phyloP scores from a whole-genome alignment of 768 basidiomycete genomes.

The Panellus pusillus region DNA sequence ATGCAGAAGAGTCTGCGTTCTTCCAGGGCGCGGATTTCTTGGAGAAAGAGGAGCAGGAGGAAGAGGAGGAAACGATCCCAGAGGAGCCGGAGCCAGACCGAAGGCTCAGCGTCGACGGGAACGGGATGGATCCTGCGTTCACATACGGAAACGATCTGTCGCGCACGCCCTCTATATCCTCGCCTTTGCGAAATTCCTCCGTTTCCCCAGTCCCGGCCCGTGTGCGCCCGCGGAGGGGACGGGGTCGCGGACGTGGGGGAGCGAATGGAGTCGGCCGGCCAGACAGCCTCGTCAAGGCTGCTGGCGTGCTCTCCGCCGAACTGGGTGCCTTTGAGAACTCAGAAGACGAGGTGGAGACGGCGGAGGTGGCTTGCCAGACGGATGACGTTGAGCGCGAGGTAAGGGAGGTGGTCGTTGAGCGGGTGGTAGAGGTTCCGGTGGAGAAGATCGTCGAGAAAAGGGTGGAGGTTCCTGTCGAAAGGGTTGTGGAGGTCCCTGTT shows the following conservation, averaged over 20 bases:
- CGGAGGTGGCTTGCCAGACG: slow-evolving; percentile 68
- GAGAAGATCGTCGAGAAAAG: slow-evolving; percentile 6
- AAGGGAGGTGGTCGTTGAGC: slow-evolving; percentile 24
- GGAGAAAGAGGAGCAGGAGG: slow-evolving; percentile 21
- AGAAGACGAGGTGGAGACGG: slow-evolving; percentile 49
- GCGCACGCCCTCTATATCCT: slow-evolving; percentile 49
- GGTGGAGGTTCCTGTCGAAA: slow-evolving; percentile 10
- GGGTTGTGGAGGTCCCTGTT: slow-evolving; percentile 43
- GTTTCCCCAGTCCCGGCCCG: slow-evolving; percentile 14
- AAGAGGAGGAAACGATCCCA: slow-evolving; percentile 19
- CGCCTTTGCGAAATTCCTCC: slow-evolving; percentile 19
- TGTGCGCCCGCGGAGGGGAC: slow-evolving; percentile 13
- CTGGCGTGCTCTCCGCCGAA: slow-evolving; percentile 71
- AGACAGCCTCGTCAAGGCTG: slow-evolving; percentile 70
- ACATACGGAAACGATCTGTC: slow-evolving; percentile 65
- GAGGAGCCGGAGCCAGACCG: slow-evolving; percentile 7
- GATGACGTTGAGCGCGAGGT: slow-evolving; percentile 39
- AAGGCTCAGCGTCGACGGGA: slow-evolving; percentile 38
- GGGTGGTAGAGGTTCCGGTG: slow-evolving; percentile 12
- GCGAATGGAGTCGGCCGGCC: slow-evolving; percentile 26
- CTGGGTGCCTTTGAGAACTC: slow-evolving; percentile 40
- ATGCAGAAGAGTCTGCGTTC: slow-evolving; percentile 18
- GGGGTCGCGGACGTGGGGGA: slow-evolving; percentile 4
- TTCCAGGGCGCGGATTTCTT: slow-evolving; percentile 8
- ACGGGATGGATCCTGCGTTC: slow-evolving; percentile 86